These are phyloP conservation scores for Aspergillus sp. DNA, from an alignment of 2,329 filamentous ascomycete species.

Conservation along the genomic window DNA sequence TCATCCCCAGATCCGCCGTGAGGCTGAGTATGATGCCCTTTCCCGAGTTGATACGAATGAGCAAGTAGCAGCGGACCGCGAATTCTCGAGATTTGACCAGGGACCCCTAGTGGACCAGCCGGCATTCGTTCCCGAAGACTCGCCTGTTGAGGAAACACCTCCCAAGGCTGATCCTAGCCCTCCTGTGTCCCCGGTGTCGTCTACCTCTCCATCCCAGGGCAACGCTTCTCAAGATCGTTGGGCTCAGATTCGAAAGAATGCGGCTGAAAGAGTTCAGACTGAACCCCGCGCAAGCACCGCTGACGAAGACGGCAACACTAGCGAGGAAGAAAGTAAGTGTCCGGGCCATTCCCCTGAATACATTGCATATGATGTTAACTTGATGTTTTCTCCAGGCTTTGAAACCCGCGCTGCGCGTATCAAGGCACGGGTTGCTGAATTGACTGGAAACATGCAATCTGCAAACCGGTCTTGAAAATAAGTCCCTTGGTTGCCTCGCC, in stretches of 20 bases:
- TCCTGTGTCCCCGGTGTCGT: not conserved
- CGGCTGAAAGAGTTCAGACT: constrained; percentile 70
- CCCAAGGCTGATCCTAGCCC: constrained; percentile 10
- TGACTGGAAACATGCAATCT: constrained; percentile 80
- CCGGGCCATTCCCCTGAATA: not conserved
- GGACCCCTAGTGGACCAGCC: constrained; percentile 85
- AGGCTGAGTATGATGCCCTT: constrained; percentile 55
- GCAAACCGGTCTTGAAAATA: constrained; percentile 17
- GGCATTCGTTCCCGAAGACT: constrained; percentile 69
- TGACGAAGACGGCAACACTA: constrained; percentile 84
- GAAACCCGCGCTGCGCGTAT: constrained; percentile 96
- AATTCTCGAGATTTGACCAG: constrained; percentile 75
- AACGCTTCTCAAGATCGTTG: constrained; percentile 71
- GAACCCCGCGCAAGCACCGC: constrained; percentile 59
- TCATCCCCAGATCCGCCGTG: constrained; percentile 45
- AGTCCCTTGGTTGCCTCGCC: not conserved
- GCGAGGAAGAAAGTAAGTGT: constrained; percentile 85
- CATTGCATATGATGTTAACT: constrained; percentile 24
- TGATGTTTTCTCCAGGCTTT: constrained; percentile 63
- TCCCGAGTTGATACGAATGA: constrained; percentile 60
- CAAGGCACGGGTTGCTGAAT: constrained; percentile 91
- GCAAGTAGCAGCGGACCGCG: constrained; percentile 44
- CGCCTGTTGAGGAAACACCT: constrained; percentile 22
- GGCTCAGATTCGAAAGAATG: constrained; percentile 95
- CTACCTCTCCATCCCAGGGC: not conserved